Percentiles rank a stretch among this genome's conserved stretches.
Conservation (phyloP, 208 protist species). For the Leishmania martiniquensis region DNA sequence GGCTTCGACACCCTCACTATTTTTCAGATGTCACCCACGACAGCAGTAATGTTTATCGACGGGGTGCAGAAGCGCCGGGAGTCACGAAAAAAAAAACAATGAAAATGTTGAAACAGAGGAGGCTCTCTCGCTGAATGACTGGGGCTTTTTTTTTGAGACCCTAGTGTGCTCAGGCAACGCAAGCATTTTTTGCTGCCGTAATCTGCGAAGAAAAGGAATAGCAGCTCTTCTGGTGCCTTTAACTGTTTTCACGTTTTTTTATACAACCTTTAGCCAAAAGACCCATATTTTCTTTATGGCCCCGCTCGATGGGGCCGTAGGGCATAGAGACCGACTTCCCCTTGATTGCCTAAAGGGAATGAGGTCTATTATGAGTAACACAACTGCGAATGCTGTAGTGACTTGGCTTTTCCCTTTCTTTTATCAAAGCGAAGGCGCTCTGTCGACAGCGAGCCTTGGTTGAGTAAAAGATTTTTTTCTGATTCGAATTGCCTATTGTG, state of each 20-base stretch:
- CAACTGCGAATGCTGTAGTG: background rate
- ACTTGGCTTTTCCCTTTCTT: background rate
- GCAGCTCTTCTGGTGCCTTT: background rate
- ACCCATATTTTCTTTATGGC: background rate
- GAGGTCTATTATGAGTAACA: background rate
- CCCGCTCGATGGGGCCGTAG: background rate
- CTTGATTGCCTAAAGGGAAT: background rate
- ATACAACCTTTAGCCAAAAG: background rate
- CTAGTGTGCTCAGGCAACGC: background rate
- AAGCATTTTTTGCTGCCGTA: background rate
- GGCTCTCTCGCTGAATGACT: background rate
- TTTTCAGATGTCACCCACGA: conserved; percentile 3
- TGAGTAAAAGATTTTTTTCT: background rate
- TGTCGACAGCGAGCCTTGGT: background rate
- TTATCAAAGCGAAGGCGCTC: background rate
- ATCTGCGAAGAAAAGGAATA: background rate
- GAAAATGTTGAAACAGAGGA: background rate
- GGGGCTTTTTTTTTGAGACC: background rate
- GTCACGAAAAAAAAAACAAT: background rate
- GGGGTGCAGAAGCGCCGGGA: background rate
- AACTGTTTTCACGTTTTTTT: background rate
- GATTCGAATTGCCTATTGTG: background rate
- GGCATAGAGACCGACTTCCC: background rate
- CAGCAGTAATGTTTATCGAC: background rate
- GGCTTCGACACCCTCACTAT: background rate